Base-by-base conservation (phyloP, 1,284 basidiomycete genomes). In the Entoloma clypeatum region DNA sequence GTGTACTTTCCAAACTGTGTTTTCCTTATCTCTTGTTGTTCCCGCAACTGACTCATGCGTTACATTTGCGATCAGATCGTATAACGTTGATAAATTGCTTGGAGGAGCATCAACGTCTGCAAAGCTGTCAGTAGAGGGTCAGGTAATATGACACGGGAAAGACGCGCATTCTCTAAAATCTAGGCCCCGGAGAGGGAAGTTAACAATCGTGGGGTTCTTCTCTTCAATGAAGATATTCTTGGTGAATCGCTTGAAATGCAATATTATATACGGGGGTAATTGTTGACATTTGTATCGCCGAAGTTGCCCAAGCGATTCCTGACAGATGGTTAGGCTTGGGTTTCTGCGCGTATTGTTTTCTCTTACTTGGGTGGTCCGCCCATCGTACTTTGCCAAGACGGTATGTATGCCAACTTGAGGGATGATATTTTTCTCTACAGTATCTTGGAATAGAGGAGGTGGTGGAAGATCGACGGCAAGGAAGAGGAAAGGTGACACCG, bases 191-290 rank as follows among this genome's bases (percentile, higher is more conserved):
- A 97, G 74, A 8, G 93, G 93, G 59, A 97, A 99, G 59, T 96
- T 98, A 54, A 99, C 90, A 47, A 99, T 94, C 1, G 96, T 99
- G 2, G 94, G 94, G 59, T 99, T 99, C 63, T 97, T 95, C 65
- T 99, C 95, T 64, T 98, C 95, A 1, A 97, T 92, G 57, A 99
- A 98, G 39, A 79, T 79, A 64, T 99, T 99, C 63, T 92, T 96
- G n/a, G 92, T 96, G 66, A 99, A 99, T 22, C 96, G 81, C 59
- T 95, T 98, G 71, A 89, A 95, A 62, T 97, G 92, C 17, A 98
- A 71, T 53, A 99, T 89, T 52, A 99, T 81, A 60, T 94, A 98
- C 29, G 77, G 90, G 14, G 96, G 96, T 43, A 99, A 71, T 16
- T 76, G 74, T 47, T 86, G 85, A 51, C 95, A 84, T 61, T 96